A percentile compares a stretch with the other conserved stretches of the same genome.
These are phyloP conservation scores for Fomes fomentarius DNA, from an alignment of 1,284 basidiomycete genomes.

Conservation along the genomic window DNA sequence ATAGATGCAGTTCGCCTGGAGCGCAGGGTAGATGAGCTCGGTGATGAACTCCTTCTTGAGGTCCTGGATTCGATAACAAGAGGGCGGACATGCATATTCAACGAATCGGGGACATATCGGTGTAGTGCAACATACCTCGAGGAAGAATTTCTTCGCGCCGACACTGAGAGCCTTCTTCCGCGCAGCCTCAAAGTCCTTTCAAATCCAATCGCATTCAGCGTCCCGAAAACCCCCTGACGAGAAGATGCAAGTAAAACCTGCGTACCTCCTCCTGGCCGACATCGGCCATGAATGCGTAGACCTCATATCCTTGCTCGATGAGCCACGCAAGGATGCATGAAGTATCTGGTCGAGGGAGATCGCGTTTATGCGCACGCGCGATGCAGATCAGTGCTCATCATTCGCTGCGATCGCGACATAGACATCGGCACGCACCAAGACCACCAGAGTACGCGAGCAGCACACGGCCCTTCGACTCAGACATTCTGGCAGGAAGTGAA, in stretches of 20 bases:
- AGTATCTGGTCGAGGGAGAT: slow-evolving; percentile 65
- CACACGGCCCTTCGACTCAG: slow-evolving; percentile 75
- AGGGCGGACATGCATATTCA: background rate
- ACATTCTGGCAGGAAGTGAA: slow-evolving; percentile 22
- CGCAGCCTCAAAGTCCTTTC: slow-evolving; percentile 92
- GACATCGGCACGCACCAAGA: slow-evolving; percentile 70
- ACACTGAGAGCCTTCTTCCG: slow-evolving; percentile 90
- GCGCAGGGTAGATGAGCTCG: slow-evolving; percentile 96
- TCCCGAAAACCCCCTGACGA: background rate
- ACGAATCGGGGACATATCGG: background rate
- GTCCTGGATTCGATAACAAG: slow-evolving; percentile 56
- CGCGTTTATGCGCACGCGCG: background rate
- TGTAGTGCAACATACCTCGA: slow-evolving; percentile 58
- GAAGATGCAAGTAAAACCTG: background rate
- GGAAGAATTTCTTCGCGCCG: slow-evolving; percentile 95
- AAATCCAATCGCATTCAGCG: background rate
- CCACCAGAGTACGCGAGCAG: slow-evolving; percentile 98
- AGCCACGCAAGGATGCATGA: slow-evolving; percentile 97
- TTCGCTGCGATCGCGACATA: background rate
- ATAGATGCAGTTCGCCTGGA: slow-evolving; percentile 99
- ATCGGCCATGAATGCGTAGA: slow-evolving; percentile 98
- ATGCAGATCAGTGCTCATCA: background rate
- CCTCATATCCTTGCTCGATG: slow-evolving; percentile 97
- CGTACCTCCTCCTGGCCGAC: slow-evolving; percentile 95
- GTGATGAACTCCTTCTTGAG: slow-evolving; percentile 95